Evolutionary conservation across 1,284 basidiomycete genomes (phyloP).

Genomic region (Boletus calvinii): DNA sequence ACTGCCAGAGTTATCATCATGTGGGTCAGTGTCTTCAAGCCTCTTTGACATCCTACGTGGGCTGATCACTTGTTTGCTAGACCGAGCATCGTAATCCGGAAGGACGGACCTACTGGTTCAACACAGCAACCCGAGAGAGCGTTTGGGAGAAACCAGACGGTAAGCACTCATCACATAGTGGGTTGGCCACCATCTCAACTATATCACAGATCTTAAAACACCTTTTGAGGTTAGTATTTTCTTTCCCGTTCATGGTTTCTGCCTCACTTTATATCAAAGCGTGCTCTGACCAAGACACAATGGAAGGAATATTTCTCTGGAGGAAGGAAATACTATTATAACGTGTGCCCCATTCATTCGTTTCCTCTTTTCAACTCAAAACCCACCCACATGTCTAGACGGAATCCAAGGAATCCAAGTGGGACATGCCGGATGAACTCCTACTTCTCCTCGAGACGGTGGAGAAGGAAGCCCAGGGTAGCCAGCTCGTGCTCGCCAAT

Average conservation of each 20-base stretch:
- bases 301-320: conserved; percentile 95
- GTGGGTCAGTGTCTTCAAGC: conserved; percentile 31
- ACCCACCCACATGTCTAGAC: conserved; percentile 45
- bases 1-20: conserved; percentile 15
- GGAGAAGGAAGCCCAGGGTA: conserved; percentile 63
- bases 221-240: conserved; percentile 74
- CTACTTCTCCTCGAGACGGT: conserved; percentile 78
- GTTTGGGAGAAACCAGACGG: conserved; percentile 90
- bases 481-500: conserved; percentile 34
- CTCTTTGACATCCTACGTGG: background rate
- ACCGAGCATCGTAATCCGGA: conserved; percentile 82
- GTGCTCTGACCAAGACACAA: conserved; percentile 79
- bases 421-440: conserved; percentile 92
- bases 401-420: conserved; percentile 86
- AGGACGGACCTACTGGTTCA: conserved; percentile 86
- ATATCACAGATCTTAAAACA: conserved; percentile 64
- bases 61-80: conserved; percentile 36
- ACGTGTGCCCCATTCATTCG: conserved; percentile 48
- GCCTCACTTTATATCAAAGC: conserved; percentile 43
- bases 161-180: conserved; percentile 33
- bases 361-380: background rate
- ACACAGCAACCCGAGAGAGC: conserved; percentile 71
- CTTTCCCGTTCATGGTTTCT: background rate
- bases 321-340: conserved; percentile 91
- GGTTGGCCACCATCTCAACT: conserved; percentile 11